Base-by-base conservation (phyloP, 352 stramenopile species). In the Phytophthora melonis region DNA sequence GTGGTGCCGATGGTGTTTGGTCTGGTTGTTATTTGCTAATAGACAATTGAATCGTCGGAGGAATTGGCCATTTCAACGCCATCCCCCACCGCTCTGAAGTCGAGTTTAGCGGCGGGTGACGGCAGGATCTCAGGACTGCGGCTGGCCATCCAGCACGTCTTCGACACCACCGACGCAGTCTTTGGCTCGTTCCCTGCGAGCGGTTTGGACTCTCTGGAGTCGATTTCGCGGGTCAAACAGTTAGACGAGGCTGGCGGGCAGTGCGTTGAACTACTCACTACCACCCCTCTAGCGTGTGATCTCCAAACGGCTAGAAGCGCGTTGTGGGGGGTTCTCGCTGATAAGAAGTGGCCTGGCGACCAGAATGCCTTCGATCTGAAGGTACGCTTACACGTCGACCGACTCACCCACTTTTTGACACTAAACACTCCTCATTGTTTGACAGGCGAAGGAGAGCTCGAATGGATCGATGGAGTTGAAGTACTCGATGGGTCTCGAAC, bases 261-360 rank as follows among this genome's bases (percentile, higher is more conserved):
- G 16, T 58, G 23, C 41, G 43, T 70, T 10, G 63, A 70, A 25
- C 8, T 70, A n/a, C 27, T 61, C 19, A 63, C 63, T n/a, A 58
- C 63, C 1, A 70, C 63, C 1, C 63, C 63, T 13, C 54, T 70
- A 16, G 54, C 36, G 16, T 70, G 63, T 58, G 41, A 47, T 3
- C 25, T 70, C 6, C 18, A 56, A 30, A 47, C 53, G 1, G 63
- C 63, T 14, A 70, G 39, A 27, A 50, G 19, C 13, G 27, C 47
- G 16, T 11, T 70, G 41, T 70, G 63, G 63, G 63, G 53, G 7
- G 43, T 56, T 5, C 21, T 70, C 23, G 49, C 47, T 41, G 54
- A 57, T 18, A 50, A 70, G 27, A 18, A 70, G n/a, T 63, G 54
- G 63, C 54, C 54, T 10, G n/a, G 25, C 14, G 21, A 56, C 18